These are phyloP conservation scores for Aspergillus quadricinctus DNA, from an alignment of 2,329 filamentous ascomycete genomes.

Conservation along the genomic window DNA sequence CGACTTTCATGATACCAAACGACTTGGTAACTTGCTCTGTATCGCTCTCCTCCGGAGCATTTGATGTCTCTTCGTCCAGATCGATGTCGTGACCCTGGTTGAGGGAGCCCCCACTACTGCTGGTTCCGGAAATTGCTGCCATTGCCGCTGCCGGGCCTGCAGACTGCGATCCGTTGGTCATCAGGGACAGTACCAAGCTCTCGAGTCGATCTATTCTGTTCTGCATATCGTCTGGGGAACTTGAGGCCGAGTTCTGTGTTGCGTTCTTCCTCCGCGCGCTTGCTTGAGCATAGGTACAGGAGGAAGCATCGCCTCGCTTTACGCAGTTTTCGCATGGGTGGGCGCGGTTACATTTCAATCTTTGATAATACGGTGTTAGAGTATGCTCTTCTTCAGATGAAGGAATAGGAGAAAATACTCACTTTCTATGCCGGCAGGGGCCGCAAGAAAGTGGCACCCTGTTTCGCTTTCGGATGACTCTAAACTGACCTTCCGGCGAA, in stretches of 20 bases:
- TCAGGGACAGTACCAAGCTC: slow-evolving; percentile 83
- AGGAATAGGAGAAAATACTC: slow-evolving; percentile 30
- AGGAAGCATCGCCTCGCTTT: slow-evolving; percentile 74
- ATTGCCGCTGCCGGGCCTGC: slow-evolving; percentile 57
- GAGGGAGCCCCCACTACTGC: slow-evolving; percentile 36
- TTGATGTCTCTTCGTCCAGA: slow-evolving; percentile 55
- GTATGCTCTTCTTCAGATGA: slow-evolving; percentile 4
- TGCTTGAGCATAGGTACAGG: slow-evolving; percentile 75
- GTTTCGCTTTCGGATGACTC: slow-evolving; percentile 87
- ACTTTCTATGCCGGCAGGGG: slow-evolving; percentile 90
- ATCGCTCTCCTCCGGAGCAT: slow-evolving; percentile 61
- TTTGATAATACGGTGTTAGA: slow-evolving; percentile 27
- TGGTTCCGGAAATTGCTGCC: slow-evolving; percentile 48
- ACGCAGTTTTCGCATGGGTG: slow-evolving; percentile 93
- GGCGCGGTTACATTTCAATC: slow-evolving; percentile 86
- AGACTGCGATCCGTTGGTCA: slow-evolving; percentile 76
- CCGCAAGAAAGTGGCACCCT: slow-evolving; percentile 87
- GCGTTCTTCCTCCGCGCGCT: slow-evolving; percentile 66
- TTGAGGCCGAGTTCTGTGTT: slow-evolving; percentile 52
- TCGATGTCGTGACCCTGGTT: slow-evolving; percentile 34
- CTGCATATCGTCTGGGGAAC: slow-evolving; percentile 90
- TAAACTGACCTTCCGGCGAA: slow-evolving; percentile 80
- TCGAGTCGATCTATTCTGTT: slow-evolving; percentile 95
- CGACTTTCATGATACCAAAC: slow-evolving; percentile 77
- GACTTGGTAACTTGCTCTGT: slow-evolving; percentile 67